These are phyloP conservation scores for Colletotrichum tamarilloi DNA, from an alignment of 2,329 filamentous ascomycete species.

Conservation along the genomic window DNA sequence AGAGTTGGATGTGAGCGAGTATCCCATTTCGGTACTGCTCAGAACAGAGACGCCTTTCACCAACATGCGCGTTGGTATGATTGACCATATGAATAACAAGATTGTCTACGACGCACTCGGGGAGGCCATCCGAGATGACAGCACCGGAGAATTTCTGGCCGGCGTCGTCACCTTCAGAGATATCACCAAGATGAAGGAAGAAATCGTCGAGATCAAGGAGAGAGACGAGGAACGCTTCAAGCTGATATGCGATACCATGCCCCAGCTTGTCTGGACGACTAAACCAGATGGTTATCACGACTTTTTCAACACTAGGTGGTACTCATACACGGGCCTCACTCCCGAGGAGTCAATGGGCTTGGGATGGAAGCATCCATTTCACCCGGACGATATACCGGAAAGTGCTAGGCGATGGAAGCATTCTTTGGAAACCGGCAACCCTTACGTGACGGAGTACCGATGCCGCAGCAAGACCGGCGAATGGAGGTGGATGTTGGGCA, in stretches of 20 bases:
- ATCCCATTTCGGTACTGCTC: conserved; percentile 74
- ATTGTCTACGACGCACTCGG: conserved; percentile 74
- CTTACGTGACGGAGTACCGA: conserved; percentile 78
- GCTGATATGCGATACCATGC: conserved; percentile 80
- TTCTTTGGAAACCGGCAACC: conserved; percentile 73
- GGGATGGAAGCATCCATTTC: conserved; percentile 73
- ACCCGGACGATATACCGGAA: conserved; percentile 75
- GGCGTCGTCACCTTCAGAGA: conserved; percentile 79
- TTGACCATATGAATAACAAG: conserved; percentile 61
- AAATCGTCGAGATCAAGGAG: conserved; percentile 76
- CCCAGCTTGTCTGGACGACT: conserved; percentile 80
- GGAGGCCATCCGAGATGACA: conserved; percentile 74
- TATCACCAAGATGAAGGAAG: conserved; percentile 75
- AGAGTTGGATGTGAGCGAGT: conserved; percentile 67
- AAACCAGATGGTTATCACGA: conserved; percentile 73
- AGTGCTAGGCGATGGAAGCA: conserved; percentile 68
- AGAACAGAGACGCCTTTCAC: conserved; percentile 70
- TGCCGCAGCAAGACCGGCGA: conserved; percentile 74
- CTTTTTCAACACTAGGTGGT: conserved; percentile 84
- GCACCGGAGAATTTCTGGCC: conserved; percentile 77
- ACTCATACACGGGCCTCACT: conserved; percentile 78
- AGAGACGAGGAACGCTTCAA: conserved; percentile 80
- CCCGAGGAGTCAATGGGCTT: conserved; percentile 70
- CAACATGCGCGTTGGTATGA: conserved; percentile 71
- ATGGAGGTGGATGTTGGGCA: conserved; percentile 83